Evolutionary conservation across 345 rosid genomes (phyloP).

Genomic region (Populus pruinosa): DNA sequence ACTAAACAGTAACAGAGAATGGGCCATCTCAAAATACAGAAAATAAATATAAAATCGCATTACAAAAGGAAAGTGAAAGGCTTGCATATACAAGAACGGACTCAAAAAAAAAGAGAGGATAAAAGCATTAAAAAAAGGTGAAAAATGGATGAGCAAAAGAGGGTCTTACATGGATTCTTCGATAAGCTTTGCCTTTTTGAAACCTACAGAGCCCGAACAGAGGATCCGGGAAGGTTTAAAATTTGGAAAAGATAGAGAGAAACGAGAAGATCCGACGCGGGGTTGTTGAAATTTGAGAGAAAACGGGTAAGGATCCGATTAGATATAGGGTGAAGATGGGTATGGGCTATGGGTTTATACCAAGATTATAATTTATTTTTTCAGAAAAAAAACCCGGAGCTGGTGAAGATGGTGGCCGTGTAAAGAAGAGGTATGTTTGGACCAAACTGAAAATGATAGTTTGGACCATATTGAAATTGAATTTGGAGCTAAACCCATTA

Average conservation of each 20-base stretch:
- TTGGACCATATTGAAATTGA: not conserved
- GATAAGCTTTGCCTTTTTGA: not conserved
- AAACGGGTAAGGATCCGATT: constrained; percentile 13
- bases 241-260: constrained; percentile 9
- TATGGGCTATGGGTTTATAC: constrained; percentile 9
- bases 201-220: constrained; percentile 30
- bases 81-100: not conserved
- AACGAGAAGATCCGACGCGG: constrained; percentile 27
- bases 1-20: not conserved
- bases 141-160: not conserved
- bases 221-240: constrained; percentile 53
- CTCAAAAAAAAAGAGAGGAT: not conserved
- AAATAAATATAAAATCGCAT: not conserved
- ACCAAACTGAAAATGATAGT: not conserved
- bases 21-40: not conserved
- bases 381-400: too few relatives aligned
- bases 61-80: not conserved
- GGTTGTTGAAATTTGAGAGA: constrained; percentile 7
- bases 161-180: constrained; percentile 14
- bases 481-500: not conserved
- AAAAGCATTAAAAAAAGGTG: not conserved
- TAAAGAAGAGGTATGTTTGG: not conserved
- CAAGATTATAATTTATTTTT: not conserved
- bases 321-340: constrained; percentile 1
- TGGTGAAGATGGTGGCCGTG: not conserved